Conservation (phyloP, 2,329 filamentous ascomycete genomes). For the Microcyclospora pomicola region DNA sequence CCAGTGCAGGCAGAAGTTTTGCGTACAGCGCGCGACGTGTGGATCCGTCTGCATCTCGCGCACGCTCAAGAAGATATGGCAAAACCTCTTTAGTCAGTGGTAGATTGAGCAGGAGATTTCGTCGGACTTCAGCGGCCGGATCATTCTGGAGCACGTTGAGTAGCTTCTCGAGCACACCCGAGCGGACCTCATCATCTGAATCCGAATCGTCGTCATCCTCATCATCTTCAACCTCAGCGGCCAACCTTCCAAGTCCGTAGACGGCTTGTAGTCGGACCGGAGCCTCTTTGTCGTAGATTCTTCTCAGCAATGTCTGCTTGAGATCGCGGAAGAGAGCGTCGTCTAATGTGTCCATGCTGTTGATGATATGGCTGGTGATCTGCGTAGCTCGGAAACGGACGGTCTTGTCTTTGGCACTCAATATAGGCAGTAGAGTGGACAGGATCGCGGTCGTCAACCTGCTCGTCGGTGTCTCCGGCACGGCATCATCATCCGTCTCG, state of each 20-base stretch:
- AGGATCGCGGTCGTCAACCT: slow-evolving; percentile 65
- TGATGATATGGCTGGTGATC: slow-evolving; percentile 79
- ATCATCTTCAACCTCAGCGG: slow-evolving; percentile 53
- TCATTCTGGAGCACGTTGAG: slow-evolving; percentile 86
- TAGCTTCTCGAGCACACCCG: slow-evolving; percentile 66
- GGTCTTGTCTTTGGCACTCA: slow-evolving; percentile 80
- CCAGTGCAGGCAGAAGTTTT: slow-evolving; percentile 69
- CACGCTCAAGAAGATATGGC: slow-evolving; percentile 77
- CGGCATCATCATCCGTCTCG: slow-evolving; percentile 43
- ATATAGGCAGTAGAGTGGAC: slow-evolving; percentile 57
- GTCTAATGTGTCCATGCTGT: slow-evolving; percentile 81
- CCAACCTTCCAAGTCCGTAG: slow-evolving; percentile 72
- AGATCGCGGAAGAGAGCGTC: slow-evolving; percentile 80
- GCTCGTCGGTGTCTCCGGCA: slow-evolving; percentile 72
- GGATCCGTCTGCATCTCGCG: slow-evolving; percentile 71
- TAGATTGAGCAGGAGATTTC: slow-evolving; percentile 79
- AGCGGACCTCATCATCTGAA: slow-evolving; percentile 50
- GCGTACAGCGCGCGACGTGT: slow-evolving; percentile 81
- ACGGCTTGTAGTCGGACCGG: slow-evolving; percentile 88
- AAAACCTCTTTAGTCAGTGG: slow-evolving; percentile 71
- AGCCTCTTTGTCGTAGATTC: slow-evolving; percentile 86
- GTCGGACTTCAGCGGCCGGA: slow-evolving; percentile 80
- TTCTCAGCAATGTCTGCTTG: slow-evolving; percentile 63
- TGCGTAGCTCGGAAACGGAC: slow-evolving; percentile 84
- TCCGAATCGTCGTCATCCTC: slow-evolving; percentile 52